Percentiles rank a stretch among this genome's conserved stretches.
These are phyloP conservation scores for Pulveroboletus sp. DNA, from an alignment of 768 basidiomycete genomes.

Conservation along the genomic window DNA sequence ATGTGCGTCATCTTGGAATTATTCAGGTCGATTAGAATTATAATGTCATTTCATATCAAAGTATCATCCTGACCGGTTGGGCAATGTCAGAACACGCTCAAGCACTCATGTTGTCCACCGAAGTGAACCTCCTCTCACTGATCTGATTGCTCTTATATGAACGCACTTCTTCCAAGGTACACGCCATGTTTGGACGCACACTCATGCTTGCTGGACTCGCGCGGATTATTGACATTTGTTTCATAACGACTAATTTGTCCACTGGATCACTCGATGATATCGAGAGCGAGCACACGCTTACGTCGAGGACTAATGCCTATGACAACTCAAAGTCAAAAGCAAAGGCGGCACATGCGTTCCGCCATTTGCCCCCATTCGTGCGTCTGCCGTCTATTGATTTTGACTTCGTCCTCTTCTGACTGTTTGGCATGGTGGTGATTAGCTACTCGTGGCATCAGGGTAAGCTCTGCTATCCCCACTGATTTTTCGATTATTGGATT, in stretches of 20 bases:
- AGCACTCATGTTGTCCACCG: slow-evolving; percentile 77
- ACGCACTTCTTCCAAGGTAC: slow-evolving; percentile 47
- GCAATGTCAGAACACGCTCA: slow-evolving; percentile 91
- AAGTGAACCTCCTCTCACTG: slow-evolving; percentile 37
- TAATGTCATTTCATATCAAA: slow-evolving; percentile 23
- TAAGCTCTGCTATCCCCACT: slow-evolving; percentile 27
- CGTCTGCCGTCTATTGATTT: slow-evolving; percentile 30
- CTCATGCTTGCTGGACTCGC: slow-evolving; percentile 79
- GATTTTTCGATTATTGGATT: not conserved
- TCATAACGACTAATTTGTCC: slow-evolving; percentile 46
- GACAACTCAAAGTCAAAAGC: slow-evolving; percentile 18
- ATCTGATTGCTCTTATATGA: not conserved
- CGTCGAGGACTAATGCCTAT: slow-evolving; percentile 30
- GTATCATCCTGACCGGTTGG: slow-evolving; percentile 89
- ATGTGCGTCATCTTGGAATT: slow-evolving; percentile 49
- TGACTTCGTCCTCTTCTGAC: not conserved
- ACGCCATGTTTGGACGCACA: slow-evolving; percentile 77
- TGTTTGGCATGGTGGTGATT: not conserved
- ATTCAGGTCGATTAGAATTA: not conserved
- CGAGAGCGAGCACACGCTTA: slow-evolving; percentile 64
- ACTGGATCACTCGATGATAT: slow-evolving; percentile 39
- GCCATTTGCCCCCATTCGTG: slow-evolving; percentile 86
- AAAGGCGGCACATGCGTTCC: slow-evolving; percentile 58
- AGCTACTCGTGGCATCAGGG: slow-evolving; percentile 76
- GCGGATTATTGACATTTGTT: slow-evolving; percentile 81